Base-by-base conservation (phyloP, 208 protist genomes). In the Leishmania aethiopica region DNA sequence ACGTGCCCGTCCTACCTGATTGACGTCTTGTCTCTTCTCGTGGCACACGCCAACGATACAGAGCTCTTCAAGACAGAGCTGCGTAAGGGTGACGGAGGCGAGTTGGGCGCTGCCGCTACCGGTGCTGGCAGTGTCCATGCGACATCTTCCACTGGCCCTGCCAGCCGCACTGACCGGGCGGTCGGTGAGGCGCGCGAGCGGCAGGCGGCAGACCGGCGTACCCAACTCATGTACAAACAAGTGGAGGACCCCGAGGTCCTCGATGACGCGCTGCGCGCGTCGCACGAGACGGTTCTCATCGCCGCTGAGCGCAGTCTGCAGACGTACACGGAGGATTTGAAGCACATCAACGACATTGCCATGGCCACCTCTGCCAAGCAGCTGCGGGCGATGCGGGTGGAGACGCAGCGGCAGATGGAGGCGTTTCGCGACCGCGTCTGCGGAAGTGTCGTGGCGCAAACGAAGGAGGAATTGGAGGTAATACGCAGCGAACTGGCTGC, bases 41-140 rank as follows among this genome's bases (percentile, higher is more conserved):
- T 96, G 35, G 91, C 89, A 35, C 93, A 96, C 75, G 90, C 91
- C 60, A 95, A 96, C 55, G 93, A 96, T 55, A 94, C 91, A 8
- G 91, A 94, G 75, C 82, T 94, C 22, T 91, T 94, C 83, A 96
- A 95, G 81, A 79, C 78, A n/a, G 90, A 93, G 80, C 72, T 91
- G 70, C 91, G 89, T 32, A 45, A 47, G 11, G 42, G 72, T 55
- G 74, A 59, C 17, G 10, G 66, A 10, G 49, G 40, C 64, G 40
- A 22, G 7, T 37, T 6, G 3, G 73, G 32, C 32, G 17, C 47
- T 17, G 53, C 17, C 28, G 35, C 51, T 47, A 5, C 19, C 28
- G 10, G 11, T 55, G 25, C 74, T 37, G 51, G 11, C 37, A 19
- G 17, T 42, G 10, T 15, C 45, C 37, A 28, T 45, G 47, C 32